These are phyloP conservation scores for Yarrowia sp. DNA, from an alignment of 805 yeast genomes.

Conservation along the genomic window DNA sequence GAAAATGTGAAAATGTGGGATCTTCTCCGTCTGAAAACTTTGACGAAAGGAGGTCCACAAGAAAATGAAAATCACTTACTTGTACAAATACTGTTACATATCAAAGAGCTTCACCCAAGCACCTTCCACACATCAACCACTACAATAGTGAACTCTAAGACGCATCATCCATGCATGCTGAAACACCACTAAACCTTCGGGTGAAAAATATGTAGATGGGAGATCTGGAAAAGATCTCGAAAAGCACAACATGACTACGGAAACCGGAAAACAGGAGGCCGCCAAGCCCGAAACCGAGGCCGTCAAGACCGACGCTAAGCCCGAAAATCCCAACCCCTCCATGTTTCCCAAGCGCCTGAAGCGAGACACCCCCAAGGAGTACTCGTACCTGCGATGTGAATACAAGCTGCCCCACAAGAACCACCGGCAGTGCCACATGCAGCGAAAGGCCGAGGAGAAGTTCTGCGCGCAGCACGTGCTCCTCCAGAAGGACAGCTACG, in stretches of 20 bases:
- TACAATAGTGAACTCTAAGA: not conserved
- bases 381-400: conserved; percentile 30
- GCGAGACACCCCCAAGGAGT: conserved; percentile 22
- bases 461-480: conserved; percentile 64
- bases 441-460: conserved; percentile 48
- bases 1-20: no score
- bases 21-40: no score
- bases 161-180: not conserved
- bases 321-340: not conserved
- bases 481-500: conserved; percentile 33
- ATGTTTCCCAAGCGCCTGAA: conserved; percentile 13
- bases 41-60: no score
- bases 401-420: conserved; percentile 43
- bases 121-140: no score
- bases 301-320: not conserved
- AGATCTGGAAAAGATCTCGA: not conserved
- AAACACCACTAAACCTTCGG: not conserved
- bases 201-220: conserved; percentile 6
- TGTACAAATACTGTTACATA: no score
- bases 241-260: conserved; percentile 1
- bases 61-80: no score
- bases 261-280: not conserved
- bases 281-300: not conserved
- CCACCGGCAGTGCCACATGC: conserved; percentile 60
- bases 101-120: no score